phyloP scores from a whole-genome alignment of 2,329 filamentous ascomycete genomes.

The Alternaria novae-zelandiae region DNA sequence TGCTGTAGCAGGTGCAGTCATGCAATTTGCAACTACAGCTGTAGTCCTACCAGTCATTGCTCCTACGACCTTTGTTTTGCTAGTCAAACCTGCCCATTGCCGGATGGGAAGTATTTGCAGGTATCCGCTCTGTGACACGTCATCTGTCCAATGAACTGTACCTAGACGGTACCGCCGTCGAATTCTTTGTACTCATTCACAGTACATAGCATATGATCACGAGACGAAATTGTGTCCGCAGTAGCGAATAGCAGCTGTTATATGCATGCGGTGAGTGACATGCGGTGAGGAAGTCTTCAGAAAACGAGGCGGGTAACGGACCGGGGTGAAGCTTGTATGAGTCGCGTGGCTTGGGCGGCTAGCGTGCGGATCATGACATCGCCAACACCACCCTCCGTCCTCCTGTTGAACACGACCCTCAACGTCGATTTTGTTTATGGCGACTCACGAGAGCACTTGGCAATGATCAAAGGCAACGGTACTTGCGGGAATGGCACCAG shows the following conservation, averaged over 20 bases:
- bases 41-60: not conserved
- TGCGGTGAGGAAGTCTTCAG: not conserved
- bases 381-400: slow-evolving; percentile 4
- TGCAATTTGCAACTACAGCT: not conserved
- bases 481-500: slow-evolving; percentile 18
- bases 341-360: slow-evolving; percentile 8
- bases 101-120: not conserved
- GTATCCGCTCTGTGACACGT: not conserved
- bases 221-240: not conserved
- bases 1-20: not conserved
- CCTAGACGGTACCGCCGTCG: not conserved
- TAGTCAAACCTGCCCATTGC: not conserved
- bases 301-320: not conserved
- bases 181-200: not conserved
- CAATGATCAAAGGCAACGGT: slow-evolving; percentile 27
- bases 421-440: slow-evolving; percentile 20
- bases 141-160: not conserved
- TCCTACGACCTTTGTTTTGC: not conserved
- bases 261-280: not conserved
- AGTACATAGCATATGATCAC: not conserved
- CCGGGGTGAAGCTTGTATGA: not conserved
- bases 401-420: slow-evolving; percentile 7
- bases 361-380: slow-evolving; percentile 15
- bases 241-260: not conserved
- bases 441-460: slow-evolving; percentile 6